Evolutionary conservation across 768 basidiomycete genomes (phyloP).

Genomic region (Suillus occidentalis): DNA sequence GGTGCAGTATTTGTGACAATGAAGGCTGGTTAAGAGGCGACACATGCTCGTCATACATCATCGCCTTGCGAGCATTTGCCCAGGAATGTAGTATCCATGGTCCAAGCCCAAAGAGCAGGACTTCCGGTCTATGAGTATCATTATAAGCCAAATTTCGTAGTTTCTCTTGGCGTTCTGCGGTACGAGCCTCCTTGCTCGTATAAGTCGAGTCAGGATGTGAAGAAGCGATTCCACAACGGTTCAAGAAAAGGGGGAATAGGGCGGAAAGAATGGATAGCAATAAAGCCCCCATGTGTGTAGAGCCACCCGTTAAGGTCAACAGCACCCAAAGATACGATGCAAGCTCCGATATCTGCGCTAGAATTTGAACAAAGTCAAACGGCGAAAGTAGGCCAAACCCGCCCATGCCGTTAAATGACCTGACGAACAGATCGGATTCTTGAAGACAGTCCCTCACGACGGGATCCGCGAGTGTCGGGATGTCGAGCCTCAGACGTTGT

Average conservation of each 20-base stretch:
- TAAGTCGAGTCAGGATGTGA: conserved; percentile 45
- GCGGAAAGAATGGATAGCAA: conserved; percentile 62
- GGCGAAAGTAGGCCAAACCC: conserved; percentile 81
- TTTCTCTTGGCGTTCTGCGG: conserved; percentile 70
- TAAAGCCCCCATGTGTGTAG: conserved; percentile 55
- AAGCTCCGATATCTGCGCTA: conserved; percentile 71
- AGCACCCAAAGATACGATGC: conserved; percentile 71
- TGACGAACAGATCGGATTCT: conserved; percentile 82
- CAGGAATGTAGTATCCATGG: conserved; percentile 84
- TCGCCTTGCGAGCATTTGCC: conserved; percentile 61
- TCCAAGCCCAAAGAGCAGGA: conserved; percentile 78
- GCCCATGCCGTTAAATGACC: conserved; percentile 72
- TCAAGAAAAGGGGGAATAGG: conserved; percentile 57
- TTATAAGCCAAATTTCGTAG: conserved; percentile 76
- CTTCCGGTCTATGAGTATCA: conserved; percentile 76
- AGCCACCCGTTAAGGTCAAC: conserved; percentile 55
- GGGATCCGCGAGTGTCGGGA: conserved; percentile 77
- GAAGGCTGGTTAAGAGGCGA: conserved; percentile 38
- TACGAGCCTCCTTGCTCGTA: conserved; percentile 57
- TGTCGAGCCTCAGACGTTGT: conserved; percentile 72
- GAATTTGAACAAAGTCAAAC: conserved; percentile 72
- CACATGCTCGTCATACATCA: conserved; percentile 55
- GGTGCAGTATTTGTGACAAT: conserved; percentile 47
- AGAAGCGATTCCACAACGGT: conserved; percentile 45
- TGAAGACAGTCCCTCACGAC: conserved; percentile 74